phyloP scores from a whole-genome alignment of 148 eudicot genomes.

The Rhododendron vialii region DNA sequence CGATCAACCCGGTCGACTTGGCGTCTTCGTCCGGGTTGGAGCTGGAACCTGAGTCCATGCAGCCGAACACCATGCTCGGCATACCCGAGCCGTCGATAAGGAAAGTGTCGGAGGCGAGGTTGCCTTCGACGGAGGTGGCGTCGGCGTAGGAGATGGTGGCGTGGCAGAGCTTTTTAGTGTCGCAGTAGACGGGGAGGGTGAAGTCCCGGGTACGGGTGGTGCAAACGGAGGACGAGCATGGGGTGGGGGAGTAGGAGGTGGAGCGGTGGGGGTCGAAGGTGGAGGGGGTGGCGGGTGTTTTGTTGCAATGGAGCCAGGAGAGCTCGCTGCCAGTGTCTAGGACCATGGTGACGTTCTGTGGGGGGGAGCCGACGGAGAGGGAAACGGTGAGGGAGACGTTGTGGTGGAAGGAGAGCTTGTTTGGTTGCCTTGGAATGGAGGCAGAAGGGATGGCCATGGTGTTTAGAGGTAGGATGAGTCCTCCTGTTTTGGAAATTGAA shows the following conservation, averaged over 20 bases:
- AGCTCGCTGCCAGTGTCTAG: slow-evolving; percentile 91
- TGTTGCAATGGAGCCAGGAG: slow-evolving; percentile 73
- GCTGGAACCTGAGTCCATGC: slow-evolving; percentile 61
- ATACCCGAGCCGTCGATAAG: slow-evolving; percentile 32
- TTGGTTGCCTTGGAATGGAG: slow-evolving; percentile 33
- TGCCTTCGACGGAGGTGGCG: slow-evolving; percentile 67
- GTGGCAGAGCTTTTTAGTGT: slow-evolving; percentile 69
- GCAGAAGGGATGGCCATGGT: slow-evolving; percentile 27
- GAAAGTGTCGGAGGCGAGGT: slow-evolving; percentile 59
- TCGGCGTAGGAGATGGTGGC: slow-evolving; percentile 68
- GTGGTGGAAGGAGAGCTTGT: slow-evolving; percentile 67
- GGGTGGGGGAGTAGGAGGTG: slow-evolving; percentile 44
- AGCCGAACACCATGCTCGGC: slow-evolving; percentile 58
- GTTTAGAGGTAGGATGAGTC: slow-evolving; percentile 45
- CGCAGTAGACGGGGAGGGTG: slow-evolving; percentile 57
- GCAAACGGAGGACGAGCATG: slow-evolving; percentile 56
- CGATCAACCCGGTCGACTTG: slow-evolving; percentile 68
- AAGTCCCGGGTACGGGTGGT: slow-evolving; percentile 50
- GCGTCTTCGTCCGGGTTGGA: slow-evolving; percentile 47
- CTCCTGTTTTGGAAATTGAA: slow-evolving; percentile 12
- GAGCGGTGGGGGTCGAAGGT: slow-evolving; percentile 44
- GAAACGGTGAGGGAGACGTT: slow-evolving; percentile 75
- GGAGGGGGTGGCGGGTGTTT: slow-evolving; percentile 24
- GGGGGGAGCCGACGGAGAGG: slow-evolving; percentile 71
- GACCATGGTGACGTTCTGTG: slow-evolving; percentile 73